Evolutionary conservation across 176 grass and related monocot species (phyloP).

Genomic region (Luzula sylvatica): DNA sequence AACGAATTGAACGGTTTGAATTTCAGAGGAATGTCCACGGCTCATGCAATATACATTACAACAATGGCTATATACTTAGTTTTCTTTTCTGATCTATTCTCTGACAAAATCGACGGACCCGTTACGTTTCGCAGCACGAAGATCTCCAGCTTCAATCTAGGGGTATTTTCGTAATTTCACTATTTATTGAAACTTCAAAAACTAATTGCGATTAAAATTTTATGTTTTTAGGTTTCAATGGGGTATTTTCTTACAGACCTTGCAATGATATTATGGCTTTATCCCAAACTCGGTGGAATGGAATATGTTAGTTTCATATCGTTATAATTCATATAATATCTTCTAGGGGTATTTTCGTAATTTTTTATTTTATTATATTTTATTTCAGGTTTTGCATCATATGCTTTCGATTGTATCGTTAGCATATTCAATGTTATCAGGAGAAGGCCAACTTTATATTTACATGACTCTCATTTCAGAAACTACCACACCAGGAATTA

Average conservation of each 20-base stretch:
- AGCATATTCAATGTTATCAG: constrained; percentile 74
- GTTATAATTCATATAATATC: neutral
- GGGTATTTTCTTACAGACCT: constrained; percentile 92
- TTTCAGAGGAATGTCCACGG: constrained; percentile 87
- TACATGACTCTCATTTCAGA: constrained; percentile 91
- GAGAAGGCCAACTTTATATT: constrained; percentile 86
- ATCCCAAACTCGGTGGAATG: constrained; percentile 88
- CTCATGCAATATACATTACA: constrained; percentile 80
- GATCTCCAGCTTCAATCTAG: constrained; percentile 66
- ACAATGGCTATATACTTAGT: constrained; percentile 67
- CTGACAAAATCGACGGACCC: constrained; percentile 43
- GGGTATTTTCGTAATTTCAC: constrained; percentile 37
- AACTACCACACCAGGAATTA: constrained; percentile 75
- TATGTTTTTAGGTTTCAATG: constrained; percentile 58
- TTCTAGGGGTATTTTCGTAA: too few species aligned
- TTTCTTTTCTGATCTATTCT: constrained; percentile 72
- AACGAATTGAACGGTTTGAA: constrained; percentile 12
- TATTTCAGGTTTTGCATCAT: constrained; percentile 82
- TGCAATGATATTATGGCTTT: constrained; percentile 88
- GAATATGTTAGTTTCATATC: constrained; percentile 91
- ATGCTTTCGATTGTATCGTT: constrained; percentile 62
- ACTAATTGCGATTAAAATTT: constrained; percentile 1
- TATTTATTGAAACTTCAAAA: neutral
- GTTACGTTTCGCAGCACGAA: constrained; percentile 63
- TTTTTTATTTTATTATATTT: neutral